Conservation (phyloP, 2,329 filamentous ascomycete genomes). For the Trichophyton mentagrophytes region DNA sequence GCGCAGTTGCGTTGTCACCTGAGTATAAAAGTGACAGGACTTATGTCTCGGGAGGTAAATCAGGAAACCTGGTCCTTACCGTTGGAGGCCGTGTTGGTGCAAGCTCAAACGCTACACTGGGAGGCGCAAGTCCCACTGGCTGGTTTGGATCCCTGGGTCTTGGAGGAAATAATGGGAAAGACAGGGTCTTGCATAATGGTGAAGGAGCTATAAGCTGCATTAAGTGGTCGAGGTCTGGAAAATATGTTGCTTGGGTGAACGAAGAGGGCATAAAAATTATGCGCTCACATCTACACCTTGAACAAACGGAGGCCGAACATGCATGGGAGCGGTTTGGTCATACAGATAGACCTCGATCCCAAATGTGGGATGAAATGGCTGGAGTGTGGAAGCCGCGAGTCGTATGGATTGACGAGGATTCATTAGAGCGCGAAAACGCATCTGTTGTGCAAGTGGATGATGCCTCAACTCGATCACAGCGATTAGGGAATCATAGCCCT, state of each 20-base stretch:
- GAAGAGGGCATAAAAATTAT: conserved; percentile 97
- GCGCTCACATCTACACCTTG: conserved; percentile 73
- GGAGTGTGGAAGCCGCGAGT: conserved; percentile 83
- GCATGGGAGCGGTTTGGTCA: conserved; percentile 94
- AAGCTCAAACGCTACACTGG: conserved; percentile 73
- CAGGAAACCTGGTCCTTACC: conserved; percentile 78
- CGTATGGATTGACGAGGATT: conserved; percentile 83
- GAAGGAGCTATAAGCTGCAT: conserved; percentile 85
- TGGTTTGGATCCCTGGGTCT: conserved; percentile 87
- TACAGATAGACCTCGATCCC: conserved; percentile 72
- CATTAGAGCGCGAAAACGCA: conserved; percentile 60
- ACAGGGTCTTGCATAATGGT: conserved; percentile 77
- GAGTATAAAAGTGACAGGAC: conserved; percentile 82
- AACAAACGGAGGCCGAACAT: conserved; percentile 60
- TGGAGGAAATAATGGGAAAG: conserved; percentile 57
- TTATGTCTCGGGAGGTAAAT: conserved; percentile 81
- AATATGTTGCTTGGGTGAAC: conserved; percentile 89
- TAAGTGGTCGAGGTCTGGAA: conserved; percentile 87
- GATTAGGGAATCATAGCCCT: conserved; percentile 11
- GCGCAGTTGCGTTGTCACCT: conserved; percentile 84
- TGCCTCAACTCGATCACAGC: conserved; percentile 7
- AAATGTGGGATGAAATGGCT: conserved; percentile 92
- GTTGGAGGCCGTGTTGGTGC: conserved; percentile 65
- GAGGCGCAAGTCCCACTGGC: conserved; percentile 56
- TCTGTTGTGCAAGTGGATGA: conserved; percentile 17